Evolutionary conservation across 176 grass and related monocot genomes (phyloP).

Genomic region (Carex parvula): DNA sequence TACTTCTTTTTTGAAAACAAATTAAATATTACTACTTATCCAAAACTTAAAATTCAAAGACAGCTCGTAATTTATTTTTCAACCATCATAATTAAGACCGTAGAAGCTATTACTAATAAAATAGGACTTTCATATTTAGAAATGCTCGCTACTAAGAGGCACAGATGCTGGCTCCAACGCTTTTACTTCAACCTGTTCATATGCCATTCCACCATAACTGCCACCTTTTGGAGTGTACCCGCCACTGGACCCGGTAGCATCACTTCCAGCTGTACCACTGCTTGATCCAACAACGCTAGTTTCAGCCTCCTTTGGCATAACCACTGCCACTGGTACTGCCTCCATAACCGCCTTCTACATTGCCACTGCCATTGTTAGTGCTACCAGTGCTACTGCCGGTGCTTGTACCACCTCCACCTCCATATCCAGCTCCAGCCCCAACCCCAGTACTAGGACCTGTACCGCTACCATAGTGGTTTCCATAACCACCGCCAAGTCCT

Average conservation of each 20-base stretch:
- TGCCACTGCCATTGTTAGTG: background rate
- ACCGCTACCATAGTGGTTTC: conserved; percentile 4
- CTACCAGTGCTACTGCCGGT: background rate
- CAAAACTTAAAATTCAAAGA: background rate
- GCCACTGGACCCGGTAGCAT: conserved; percentile 4
- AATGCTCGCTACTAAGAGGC: background rate
- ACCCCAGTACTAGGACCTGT: background rate
- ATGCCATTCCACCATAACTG: background rate
- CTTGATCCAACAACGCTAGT: conserved; percentile 4
- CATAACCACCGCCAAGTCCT: conserved; percentile 13
- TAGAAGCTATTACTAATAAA: conserved; percentile 3
- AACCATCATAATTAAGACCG: background rate
- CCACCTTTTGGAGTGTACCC: conserved; percentile 13
- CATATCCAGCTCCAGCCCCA: background rate
- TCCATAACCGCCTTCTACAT: conserved; percentile 16
- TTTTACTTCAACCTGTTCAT: conserved; percentile 14
- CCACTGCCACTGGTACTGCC: background rate
- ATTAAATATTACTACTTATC: background rate
- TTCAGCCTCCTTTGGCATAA: conserved; percentile 3
- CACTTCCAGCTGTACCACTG: background rate
- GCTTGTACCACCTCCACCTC: background rate
- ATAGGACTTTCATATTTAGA: background rate
- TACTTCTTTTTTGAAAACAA: conserved; percentile 7
- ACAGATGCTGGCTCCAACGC: background rate
- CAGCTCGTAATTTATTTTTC: conserved; percentile 7